A percentile compares a stretch with the other conserved stretches of the same genome.
Conservation (phyloP, 2,329 filamentous ascomycete species). For the Metarhizium anisopliae region DNA sequence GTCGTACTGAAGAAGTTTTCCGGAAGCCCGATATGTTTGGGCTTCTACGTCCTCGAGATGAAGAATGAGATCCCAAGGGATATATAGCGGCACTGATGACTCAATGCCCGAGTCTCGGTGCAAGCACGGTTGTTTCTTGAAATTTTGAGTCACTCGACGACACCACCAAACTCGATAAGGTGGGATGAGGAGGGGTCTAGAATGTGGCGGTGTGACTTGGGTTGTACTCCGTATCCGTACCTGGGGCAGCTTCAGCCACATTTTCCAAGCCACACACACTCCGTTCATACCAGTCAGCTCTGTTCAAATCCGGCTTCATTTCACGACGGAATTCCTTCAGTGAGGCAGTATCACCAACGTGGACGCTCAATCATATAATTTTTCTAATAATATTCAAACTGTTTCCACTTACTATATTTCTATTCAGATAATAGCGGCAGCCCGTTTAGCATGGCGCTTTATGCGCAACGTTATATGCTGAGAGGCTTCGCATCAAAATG, state of each 20-base stretch:
- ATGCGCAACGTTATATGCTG: constrained; percentile 10
- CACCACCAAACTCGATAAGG: constrained; percentile 3
- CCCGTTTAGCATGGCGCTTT: constrained; percentile 13
- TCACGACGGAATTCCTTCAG: too few species aligned
- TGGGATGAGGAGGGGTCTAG: constrained; percentile 12
- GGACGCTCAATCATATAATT: not conserved
- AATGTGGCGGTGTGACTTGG: constrained; percentile 12
- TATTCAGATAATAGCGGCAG: too few species aligned
- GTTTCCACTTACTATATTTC: too few species aligned
- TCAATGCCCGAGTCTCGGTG: constrained; percentile 2
- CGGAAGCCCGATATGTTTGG: constrained; percentile 27
- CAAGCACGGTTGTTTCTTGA: not conserved
- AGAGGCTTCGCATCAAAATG: constrained; percentile 9
- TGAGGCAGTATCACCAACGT: too few species aligned
- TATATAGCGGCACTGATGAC: constrained; percentile 1
- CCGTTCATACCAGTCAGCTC: too few species aligned
- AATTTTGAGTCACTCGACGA: constrained; percentile 13
- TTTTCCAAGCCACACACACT: constrained; percentile 2
- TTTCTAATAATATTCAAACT: not conserved
- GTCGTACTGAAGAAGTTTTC: constrained; percentile 27
- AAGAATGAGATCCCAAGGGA: not conserved
- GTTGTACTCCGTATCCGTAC: not conserved
- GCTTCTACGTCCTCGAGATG: constrained; percentile 21
- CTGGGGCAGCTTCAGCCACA: constrained; percentile 8
- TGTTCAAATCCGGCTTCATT: too few species aligned